These are phyloP conservation scores for Agmasoma carcini DNA, from an alignment of 371 early-diverging fungal genomes.

Conservation along the genomic window DNA sequence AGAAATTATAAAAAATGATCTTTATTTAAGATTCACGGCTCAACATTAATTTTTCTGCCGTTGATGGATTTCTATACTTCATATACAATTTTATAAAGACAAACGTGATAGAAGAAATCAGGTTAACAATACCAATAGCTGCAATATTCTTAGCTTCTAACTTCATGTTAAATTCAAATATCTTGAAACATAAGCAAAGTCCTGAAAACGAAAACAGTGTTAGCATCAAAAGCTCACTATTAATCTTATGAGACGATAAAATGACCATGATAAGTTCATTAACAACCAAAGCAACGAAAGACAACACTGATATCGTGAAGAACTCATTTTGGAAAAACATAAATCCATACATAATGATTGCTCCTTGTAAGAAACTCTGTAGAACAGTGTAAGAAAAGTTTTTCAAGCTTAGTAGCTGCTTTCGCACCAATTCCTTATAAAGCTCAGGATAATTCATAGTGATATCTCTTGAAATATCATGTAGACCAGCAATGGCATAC, in stretches of 20 bases:
- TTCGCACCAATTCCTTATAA: constrained; percentile 82
- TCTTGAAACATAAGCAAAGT: too few species aligned
- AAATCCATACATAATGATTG: constrained; percentile 74
- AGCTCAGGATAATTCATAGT: constrained; percentile 85
- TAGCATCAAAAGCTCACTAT: too few species aligned
- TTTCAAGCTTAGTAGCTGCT: constrained; percentile 67
- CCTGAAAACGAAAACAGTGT: too few species aligned
- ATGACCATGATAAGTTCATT: constrained; percentile 96
- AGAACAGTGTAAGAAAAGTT: constrained; percentile 83
- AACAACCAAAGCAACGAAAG: constrained; percentile 80
- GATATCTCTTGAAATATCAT: constrained; percentile 72
- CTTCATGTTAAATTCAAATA: too few species aligned
- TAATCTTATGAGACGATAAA: constrained; percentile 55
- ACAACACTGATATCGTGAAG: constrained; percentile 78
- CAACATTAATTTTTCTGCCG: too few species aligned
- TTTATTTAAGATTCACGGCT: too few species aligned
- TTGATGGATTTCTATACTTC: too few species aligned
- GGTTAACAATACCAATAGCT: too few species aligned
- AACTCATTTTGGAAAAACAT: constrained; percentile 79
- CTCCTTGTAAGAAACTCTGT: constrained; percentile 86
- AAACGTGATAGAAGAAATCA: too few species aligned
- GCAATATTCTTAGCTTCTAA: too few species aligned
- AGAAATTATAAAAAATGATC: too few species aligned
- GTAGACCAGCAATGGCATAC: constrained; percentile 75
- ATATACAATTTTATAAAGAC: too few species aligned